Percentiles rank a stretch among this genome's conserved stretches.
These are phyloP conservation scores for Aspergillus sp. DNA, from an alignment of 2,329 filamentous ascomycete genomes.

Conservation along the genomic window DNA sequence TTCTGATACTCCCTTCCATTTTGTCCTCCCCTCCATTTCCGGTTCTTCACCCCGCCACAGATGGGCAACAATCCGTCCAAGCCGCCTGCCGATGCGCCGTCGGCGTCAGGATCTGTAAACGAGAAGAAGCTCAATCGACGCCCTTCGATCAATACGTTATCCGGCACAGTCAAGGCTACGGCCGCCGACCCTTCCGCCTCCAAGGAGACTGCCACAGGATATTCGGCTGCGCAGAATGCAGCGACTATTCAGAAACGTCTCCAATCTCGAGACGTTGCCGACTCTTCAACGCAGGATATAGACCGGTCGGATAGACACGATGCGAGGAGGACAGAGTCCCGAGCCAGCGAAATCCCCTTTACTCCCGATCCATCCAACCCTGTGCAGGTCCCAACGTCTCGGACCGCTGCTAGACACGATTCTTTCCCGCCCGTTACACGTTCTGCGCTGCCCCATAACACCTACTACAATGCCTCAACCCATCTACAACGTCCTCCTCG, in stretches of 20 bases:
- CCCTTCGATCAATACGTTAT: conserved; percentile 32
- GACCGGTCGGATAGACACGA: conserved; percentile 16
- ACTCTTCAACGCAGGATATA: conserved; percentile 17
- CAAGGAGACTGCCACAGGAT: conserved; percentile 34
- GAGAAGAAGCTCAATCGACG: conserved; percentile 34
- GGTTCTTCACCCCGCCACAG: conserved; percentile 12
- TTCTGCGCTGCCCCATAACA: conserved; percentile 40
- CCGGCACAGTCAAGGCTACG: conserved; percentile 28
- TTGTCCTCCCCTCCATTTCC: conserved; percentile 5
- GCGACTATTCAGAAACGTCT: conserved; percentile 32
- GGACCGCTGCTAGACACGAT: conserved; percentile 20
- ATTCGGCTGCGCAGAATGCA: conserved; percentile 26
- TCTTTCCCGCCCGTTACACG: conserved; percentile 23
- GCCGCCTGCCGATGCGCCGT: conserved; percentile 23
- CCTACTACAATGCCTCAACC: conserved; percentile 34
- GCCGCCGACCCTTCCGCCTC: conserved; percentile 36
- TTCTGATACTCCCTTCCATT: conserved; percentile 10
- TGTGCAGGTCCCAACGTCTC: conserved; percentile 29
- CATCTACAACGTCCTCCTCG: conserved; percentile 60
- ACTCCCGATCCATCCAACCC: conserved; percentile 28
- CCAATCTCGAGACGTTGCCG: conserved; percentile 29
- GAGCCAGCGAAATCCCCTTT: conserved; percentile 16
- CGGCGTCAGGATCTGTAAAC: conserved; percentile 15
- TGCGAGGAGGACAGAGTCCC: conserved; percentile 14
- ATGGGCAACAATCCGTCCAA: conserved; percentile 44